A percentile compares a stretch with the other conserved stretches of the same genome.
Conservation (phyloP, 345 rosid genomes). For the Aquilaria malaccensis region DNA sequence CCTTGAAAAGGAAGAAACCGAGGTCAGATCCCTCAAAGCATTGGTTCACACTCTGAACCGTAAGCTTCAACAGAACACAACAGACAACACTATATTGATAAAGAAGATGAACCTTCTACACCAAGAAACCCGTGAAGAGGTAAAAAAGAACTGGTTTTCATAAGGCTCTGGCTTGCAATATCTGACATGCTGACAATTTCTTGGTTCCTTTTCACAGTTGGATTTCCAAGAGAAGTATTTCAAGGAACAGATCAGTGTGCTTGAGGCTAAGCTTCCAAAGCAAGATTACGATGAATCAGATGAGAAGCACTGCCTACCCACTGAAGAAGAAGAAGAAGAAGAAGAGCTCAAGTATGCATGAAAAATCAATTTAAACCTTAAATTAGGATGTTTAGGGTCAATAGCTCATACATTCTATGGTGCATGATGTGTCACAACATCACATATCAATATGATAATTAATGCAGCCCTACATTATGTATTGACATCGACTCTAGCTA, state of each 20-base stretch:
- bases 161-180: not conserved
- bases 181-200: not conserved
- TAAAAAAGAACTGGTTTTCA: not conserved
- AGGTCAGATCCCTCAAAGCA: not conserved
- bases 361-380: no score
- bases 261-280: constrained; percentile 7
- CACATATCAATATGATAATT: no score
- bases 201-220: constrained; percentile 1
- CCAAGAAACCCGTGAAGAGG: constrained; percentile 11
- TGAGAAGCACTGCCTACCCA: not conserved
- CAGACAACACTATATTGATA: not conserved
- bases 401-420: no score
- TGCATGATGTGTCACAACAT: no score
- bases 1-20: not conserved
- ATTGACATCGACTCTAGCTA: no score
- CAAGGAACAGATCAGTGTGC: constrained; percentile 2
- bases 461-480: no score
- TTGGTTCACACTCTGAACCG: not conserved
- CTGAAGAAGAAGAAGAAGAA: not conserved
- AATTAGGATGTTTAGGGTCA: no score
- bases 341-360: no score
- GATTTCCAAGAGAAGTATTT: constrained; percentile 8
- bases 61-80: constrained; percentile 1
- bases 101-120: not conserved
- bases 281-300: constrained; percentile 3